Evolutionary conservation across 768 basidiomycete genomes (phyloP), one percentile per base, ranked within the genome.

Genomic region (Phylloporus sp.): DNA sequence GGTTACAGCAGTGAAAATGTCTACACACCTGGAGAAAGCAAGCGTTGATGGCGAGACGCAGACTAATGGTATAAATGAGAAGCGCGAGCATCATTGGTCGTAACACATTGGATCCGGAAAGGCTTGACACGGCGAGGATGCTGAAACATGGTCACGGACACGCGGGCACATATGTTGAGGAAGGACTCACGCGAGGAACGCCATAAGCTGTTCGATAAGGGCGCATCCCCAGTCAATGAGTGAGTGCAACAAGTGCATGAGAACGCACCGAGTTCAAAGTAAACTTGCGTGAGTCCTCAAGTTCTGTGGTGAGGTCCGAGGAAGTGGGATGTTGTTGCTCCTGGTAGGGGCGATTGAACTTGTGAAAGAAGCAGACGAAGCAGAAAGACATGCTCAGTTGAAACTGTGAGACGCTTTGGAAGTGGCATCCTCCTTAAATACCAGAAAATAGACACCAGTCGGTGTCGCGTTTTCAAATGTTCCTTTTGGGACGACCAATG

Each of bases 61-160:
- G 55, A 18, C 40, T 62, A 36, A 58, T 54, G 9, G 58, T 63
- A 29, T 61, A 65, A 4, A 60, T 40, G 9, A 65, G 49, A 14
- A 63, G 51, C 0, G 51, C 43, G 9, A 63, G 43, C 0, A 50
- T 44, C 6, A 42, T 38, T 1, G 40, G 47, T 7, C 15, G 36
- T 21, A 60, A 39, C 4, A 13, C n/a, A 9, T 29, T 44, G 10
- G 52, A 49, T 14, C 47, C 50, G n/a, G n/a, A n/a, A n/a, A n/a
- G n/a, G n/a, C n/a, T n/a, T 1, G 58, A 54, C 13, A 53, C 17
- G 0, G 50, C 21, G n/a, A 52, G 47, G 38, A 54, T 26, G 11
- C 58, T 60, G 34, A 18, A 22, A 6, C 13, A 21, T 1, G 9
- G 21, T n/a, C n/a, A n/a, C n/a, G 18, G 8, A 6, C 9, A n/a